These are phyloP conservation scores for Ziziphus jujuba DNA, from an alignment of 306 rosid species.

Conservation along the genomic window DNA sequence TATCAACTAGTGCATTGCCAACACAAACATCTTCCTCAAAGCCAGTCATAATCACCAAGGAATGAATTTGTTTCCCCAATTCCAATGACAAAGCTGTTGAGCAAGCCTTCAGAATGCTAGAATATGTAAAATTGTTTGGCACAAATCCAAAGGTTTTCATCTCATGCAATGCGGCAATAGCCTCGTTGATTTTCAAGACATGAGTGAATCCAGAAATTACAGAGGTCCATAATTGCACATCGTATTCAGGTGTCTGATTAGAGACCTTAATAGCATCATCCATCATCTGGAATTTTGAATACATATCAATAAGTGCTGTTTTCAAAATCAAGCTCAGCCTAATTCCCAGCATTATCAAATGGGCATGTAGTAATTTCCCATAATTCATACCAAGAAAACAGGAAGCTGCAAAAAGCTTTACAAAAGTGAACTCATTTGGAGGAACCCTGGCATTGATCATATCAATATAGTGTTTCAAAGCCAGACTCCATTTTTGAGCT, in stretches of 20 bases:
- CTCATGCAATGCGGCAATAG: conserved; percentile 42
- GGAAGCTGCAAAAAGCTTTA: conserved; percentile 47
- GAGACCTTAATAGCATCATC: conserved; percentile 53
- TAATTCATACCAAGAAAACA: conserved; percentile 32
- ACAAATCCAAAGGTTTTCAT: conserved; percentile 45
- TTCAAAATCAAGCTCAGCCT: conserved; percentile 59
- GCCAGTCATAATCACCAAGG: conserved; percentile 45
- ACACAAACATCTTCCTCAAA: conserved; percentile 50
- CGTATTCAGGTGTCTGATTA: conserved; percentile 52
- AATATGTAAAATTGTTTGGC: conserved; percentile 61
- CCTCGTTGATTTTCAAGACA: conserved; percentile 48
- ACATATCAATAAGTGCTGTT: conserved; percentile 66
- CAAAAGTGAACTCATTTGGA: conserved; percentile 69
- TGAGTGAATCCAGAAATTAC: conserved; percentile 48
- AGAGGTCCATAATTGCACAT: conserved; percentile 67
- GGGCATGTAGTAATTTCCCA: conserved; percentile 64
- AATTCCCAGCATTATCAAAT: conserved; percentile 43
- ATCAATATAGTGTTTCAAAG: conserved; percentile 35
- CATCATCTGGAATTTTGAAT: conserved; percentile 45
- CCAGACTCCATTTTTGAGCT: conserved; percentile 50
- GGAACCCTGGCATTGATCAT: conserved; percentile 44
- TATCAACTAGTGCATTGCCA: conserved; percentile 61
- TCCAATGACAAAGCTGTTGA: conserved; percentile 42
- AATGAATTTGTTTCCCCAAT: conserved; percentile 61
- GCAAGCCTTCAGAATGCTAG: conserved; percentile 51